phyloP scores from a whole-genome alignment of 2,329 filamentous ascomycete genomes.

The Tolypocladium sp. region DNA sequence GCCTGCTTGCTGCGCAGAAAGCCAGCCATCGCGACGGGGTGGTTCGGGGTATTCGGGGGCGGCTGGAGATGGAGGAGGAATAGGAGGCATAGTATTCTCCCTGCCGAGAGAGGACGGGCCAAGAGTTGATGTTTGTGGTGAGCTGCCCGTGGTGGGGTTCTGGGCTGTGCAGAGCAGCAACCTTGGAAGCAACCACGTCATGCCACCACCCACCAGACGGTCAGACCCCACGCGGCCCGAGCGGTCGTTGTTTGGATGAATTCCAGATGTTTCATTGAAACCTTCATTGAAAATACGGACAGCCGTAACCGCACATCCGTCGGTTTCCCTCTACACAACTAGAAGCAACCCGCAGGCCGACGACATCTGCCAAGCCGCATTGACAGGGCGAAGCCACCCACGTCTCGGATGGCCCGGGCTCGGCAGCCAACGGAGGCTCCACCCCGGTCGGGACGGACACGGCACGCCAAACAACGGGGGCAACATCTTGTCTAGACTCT shows the following conservation, averaged over 20 bases:
- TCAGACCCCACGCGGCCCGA: background rate
- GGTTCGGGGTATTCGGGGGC: background rate
- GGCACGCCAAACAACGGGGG: too few species aligned
- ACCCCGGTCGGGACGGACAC: too few species aligned
- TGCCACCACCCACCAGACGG: background rate
- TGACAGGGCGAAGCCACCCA: background rate
- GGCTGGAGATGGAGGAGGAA: background rate
- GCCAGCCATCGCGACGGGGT: constrained; percentile 57
- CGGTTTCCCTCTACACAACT: too few species aligned
- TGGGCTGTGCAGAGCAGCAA: background rate
- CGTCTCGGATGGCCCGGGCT: background rate
- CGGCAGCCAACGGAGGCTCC: background rate
- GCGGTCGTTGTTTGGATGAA: too few species aligned
- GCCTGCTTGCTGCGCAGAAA: constrained; percentile 90
- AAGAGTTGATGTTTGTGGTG: background rate
- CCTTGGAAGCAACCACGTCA: background rate
- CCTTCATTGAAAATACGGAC: too few species aligned
- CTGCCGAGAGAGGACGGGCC: background rate
- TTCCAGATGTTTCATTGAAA: too few species aligned
- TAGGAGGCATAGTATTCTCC: background rate
- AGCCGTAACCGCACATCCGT: too few species aligned
- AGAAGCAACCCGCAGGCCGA: background rate
- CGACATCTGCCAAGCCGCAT: background rate
- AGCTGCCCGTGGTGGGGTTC: background rate
- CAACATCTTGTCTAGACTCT: too few species aligned